Conservation (phyloP, 2,329 filamentous ascomycete genomes). For the Ophiostoma sp. region DNA sequence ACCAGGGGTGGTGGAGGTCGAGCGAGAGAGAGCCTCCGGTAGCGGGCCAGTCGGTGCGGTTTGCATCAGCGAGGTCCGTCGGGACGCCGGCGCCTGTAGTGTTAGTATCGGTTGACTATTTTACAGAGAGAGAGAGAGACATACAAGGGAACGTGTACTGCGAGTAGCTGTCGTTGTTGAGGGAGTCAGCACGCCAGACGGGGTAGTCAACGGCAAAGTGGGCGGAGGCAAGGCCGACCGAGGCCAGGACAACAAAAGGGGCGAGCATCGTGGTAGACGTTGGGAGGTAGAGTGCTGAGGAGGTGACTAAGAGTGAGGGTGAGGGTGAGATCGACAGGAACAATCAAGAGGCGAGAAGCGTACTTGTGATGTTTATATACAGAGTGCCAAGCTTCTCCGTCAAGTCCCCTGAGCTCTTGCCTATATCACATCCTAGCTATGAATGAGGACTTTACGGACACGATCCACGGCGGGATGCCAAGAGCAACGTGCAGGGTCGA, state of each 20-base stretch:
- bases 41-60: constrained; percentile 52
- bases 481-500: not conserved
- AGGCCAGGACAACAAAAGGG: constrained; percentile 35
- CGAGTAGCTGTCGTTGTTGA: constrained; percentile 41
- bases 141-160: constrained; percentile 51
- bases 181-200: constrained; percentile 45
- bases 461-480: not conserved
- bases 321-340: not conserved
- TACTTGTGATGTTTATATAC: not conserved
- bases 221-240: constrained; percentile 38
- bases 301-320: not conserved
- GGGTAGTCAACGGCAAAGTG: constrained; percentile 49
- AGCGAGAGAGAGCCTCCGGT: constrained; percentile 45
- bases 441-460: not conserved
- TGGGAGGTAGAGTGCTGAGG: not conserved
- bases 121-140: not conserved
- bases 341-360: not conserved
- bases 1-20: constrained; percentile 48
- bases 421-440: not conserved
- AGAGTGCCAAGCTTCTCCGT: not conserved
- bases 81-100: constrained; percentile 45
- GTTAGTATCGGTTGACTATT: not conserved
- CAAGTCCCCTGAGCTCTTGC: not conserved
- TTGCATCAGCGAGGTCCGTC: constrained; percentile 36
- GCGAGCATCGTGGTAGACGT: constrained; percentile 28